These are phyloP conservation scores for Climacium dendroides DNA, from an alignment of 225 moss, liverwort and hornwort genomes.

Conservation along the genomic window DNA sequence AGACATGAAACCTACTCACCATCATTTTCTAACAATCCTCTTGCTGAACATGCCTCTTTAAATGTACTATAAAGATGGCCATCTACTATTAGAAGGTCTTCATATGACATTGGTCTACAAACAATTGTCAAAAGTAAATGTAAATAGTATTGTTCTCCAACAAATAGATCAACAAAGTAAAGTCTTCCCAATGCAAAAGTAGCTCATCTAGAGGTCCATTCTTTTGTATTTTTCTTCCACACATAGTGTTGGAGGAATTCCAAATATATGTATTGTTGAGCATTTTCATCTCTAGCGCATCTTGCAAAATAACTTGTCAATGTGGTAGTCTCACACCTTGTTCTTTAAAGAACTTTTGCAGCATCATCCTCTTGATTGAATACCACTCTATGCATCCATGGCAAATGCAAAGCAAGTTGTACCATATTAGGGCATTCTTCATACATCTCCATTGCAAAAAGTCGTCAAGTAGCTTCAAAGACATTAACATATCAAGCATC, in stretches of 20 bases:
- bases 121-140: accelerated
- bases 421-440: not conserved
- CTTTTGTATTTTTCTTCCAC: not conserved
- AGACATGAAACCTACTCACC: not conserved
- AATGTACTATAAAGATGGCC: not conserved
- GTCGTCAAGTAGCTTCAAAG: accelerated
- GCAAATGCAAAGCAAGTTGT: not conserved
- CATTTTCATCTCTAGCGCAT: not conserved
- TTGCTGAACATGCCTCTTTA: not conserved
- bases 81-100: not conserved
- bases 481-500: not conserved
- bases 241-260: not conserved
- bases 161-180: accelerated
- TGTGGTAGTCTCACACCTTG: accelerated
- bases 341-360: accelerated
- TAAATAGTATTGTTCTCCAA: too few relatives aligned
- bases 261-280: too few relatives aligned
- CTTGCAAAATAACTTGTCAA: too few relatives aligned
- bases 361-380: not conserved
- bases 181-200: not conserved
- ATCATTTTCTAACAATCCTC: not conserved
- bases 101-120: accelerated
- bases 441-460: not conserved
- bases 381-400: accelerated
- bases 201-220: not conserved